Base-by-base conservation (phyloP, 2,329 filamentous ascomycete genomes). In the Aspergillus sp. region DNA sequence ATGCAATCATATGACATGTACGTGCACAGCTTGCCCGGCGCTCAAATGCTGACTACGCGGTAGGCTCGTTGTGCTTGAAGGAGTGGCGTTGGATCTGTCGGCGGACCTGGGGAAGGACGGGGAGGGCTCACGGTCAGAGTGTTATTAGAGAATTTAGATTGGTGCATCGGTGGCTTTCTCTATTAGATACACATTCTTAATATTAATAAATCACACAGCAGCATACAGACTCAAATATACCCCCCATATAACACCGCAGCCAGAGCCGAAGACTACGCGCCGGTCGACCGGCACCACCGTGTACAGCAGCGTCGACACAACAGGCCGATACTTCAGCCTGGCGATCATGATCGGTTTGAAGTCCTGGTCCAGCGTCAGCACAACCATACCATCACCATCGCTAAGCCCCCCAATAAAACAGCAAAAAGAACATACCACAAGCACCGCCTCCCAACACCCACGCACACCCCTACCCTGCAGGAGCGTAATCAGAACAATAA, bases 211-310 rank as follows among this genome's bases (percentile, higher is more conserved):
- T 6, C 10, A 22, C 19, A 49, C 44, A 15, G 60, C 65, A 24
- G 69, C 70, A 42, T 75, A 58, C 48, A 86, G 60, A 51, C 80
- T 85, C 60, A 88, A 64, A 55, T 83, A 88, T 26, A 86, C 67
- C 0, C 79, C 78, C 83, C 83, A 89, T 10, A 66, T 70, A 15
- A 89, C 68, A 4, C 83, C 82, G 12, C 80, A 81, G 31, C 80
- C 55, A 43, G 77, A 75, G n/a, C 78, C 81, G 40, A 86, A 72
- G 20, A 88, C 60, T 31, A 82, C 79, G 24, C 83, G 68, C 32
- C 71, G 70, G 48, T 86, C 72, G 3, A 86, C 74, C n/a, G 78
- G 82, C 42, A 82, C 71, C 38, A 86, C 63, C 2, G 77, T 70
- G 50, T 82, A 86, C 64, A 82, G 82, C 40, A 83, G 51, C 12